Conservation (phyloP, 768 basidiomycete species). For the Hortiboletus campestris region DNA sequence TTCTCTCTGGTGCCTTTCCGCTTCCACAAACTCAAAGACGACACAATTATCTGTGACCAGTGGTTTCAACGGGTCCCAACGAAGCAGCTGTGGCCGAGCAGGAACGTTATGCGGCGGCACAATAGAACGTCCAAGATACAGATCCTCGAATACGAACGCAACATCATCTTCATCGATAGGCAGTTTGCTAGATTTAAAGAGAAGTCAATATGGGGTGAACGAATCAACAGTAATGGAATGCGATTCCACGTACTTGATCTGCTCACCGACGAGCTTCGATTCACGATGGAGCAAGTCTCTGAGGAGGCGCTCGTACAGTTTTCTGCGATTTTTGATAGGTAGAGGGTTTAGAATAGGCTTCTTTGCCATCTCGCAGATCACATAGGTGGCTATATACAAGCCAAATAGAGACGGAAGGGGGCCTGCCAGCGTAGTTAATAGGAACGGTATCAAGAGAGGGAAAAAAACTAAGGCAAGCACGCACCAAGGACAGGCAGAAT, state of each 20-base stretch:
- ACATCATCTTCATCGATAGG: slow-evolving; percentile 84
- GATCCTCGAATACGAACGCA: slow-evolving; percentile 81
- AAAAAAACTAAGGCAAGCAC: slow-evolving; percentile 17
- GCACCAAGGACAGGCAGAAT: slow-evolving; percentile 88
- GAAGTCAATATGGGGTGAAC: not conserved
- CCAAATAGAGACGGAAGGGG: slow-evolving; percentile 91
- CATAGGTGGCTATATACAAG: slow-evolving; percentile 83
- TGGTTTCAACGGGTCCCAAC: slow-evolving; percentile 73
- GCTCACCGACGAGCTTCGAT: slow-evolving; percentile 58
- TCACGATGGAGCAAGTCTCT: slow-evolving; percentile 77
- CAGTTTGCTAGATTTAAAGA: slow-evolving; percentile 49
- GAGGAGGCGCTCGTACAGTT: slow-evolving; percentile 78
- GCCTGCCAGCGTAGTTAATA: slow-evolving; percentile 14
- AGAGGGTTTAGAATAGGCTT: slow-evolving; percentile 83
- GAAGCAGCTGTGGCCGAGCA: slow-evolving; percentile 65
- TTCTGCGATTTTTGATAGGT: slow-evolving; percentile 80
- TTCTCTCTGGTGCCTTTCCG: slow-evolving; percentile 57
- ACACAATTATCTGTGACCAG: slow-evolving; percentile 81
- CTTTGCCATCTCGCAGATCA: slow-evolving; percentile 81
- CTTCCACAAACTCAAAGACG: slow-evolving; percentile 76
- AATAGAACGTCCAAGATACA: slow-evolving; percentile 74
- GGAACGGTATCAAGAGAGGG: not conserved
- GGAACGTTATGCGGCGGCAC: slow-evolving; percentile 79
- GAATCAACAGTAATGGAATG: not conserved
- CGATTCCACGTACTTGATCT: slow-evolving; percentile 50